phyloP scores from a whole-genome alignment of 257 asterid species.

The Salvia rosmarinus region DNA sequence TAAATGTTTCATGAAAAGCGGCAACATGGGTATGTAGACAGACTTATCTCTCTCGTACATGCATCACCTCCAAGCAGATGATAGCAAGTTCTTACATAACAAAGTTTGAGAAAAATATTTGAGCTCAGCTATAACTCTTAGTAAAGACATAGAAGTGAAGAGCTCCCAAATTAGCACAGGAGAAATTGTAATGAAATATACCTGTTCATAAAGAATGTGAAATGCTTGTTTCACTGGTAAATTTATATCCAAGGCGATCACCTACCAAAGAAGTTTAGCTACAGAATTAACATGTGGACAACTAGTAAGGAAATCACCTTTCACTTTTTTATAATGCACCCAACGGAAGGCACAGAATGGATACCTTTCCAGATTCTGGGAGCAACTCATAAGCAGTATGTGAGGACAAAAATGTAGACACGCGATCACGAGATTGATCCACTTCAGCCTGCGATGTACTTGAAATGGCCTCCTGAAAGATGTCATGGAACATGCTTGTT shows the following conservation, averaged over 20 bases:
- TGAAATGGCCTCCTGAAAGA: constrained; percentile 57
- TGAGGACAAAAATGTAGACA: constrained; percentile 64
- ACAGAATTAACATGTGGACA: not conserved
- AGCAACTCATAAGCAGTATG: constrained; percentile 78
- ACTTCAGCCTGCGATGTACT: constrained; percentile 62
- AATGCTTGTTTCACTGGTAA: constrained; percentile 84
- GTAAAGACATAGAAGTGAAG: constrained; percentile 9
- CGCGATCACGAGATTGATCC: constrained; percentile 60
- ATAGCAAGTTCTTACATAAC: not conserved
- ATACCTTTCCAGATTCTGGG: constrained; percentile 88
- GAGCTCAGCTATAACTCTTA: constrained; percentile 3
- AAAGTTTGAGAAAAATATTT: not conserved
- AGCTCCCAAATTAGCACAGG: not conserved
- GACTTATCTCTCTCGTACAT: not conserved
- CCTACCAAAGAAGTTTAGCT: constrained; percentile 44
- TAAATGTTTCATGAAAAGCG: not conserved
- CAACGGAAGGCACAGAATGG: constrained; percentile 20
- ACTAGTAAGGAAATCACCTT: constrained; percentile 9
- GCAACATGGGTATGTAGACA: not conserved
- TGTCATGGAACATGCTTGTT: constrained; percentile 23
- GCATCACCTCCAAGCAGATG: constrained; percentile 28
- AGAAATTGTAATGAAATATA: constrained; percentile 26
- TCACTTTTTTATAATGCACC: constrained; percentile 12
- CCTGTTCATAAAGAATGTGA: constrained; percentile 83
- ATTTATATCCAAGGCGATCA: constrained; percentile 69